These are phyloP conservation scores for Penicillium coffeae DNA, from an alignment of 495 filamentous ascomycete genomes.

Conservation along the genomic window DNA sequence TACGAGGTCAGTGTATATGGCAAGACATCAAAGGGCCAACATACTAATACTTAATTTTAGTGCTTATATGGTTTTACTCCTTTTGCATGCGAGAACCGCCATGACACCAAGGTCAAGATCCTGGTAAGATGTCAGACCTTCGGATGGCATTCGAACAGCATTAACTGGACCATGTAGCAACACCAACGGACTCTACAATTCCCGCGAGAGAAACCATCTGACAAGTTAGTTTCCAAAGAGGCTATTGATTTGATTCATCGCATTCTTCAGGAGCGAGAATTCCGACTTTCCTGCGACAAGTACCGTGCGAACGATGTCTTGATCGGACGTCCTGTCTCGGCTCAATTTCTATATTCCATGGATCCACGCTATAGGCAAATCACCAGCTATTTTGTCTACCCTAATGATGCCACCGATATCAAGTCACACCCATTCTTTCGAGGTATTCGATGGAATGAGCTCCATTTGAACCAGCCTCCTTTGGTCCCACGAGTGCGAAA, in stretches of 20 bases:
- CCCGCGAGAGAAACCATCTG: constrained; percentile 51
- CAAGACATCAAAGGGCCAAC: not conserved
- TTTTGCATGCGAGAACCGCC: constrained; percentile 76
- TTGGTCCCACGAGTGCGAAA: constrained; percentile 67
- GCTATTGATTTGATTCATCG: constrained; percentile 71
- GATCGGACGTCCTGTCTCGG: constrained; percentile 28
- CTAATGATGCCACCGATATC: constrained; percentile 74
- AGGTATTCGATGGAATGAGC: constrained; percentile 61
- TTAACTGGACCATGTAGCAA: constrained; percentile 25
- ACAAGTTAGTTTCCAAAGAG: constrained; percentile 52
- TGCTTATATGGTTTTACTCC: constrained; percentile 89
- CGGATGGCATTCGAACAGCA: not conserved
- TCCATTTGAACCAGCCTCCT: constrained; percentile 67
- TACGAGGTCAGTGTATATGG: constrained; percentile 59
- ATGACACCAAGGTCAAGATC: constrained; percentile 77
- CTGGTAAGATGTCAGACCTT: constrained; percentile 49
- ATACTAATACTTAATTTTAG: constrained; percentile 27
- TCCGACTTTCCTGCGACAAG: constrained; percentile 66
- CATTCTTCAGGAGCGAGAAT: constrained; percentile 73
- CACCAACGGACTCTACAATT: constrained; percentile 56
- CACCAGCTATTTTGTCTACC: constrained; percentile 63
- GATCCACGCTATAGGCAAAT: constrained; percentile 29
- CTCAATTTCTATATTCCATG: constrained; percentile 31
- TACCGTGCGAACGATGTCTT: constrained; percentile 63
- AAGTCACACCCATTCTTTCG: constrained; percentile 72